phyloP scores from a whole-genome alignment of 495 filamentous ascomycete genomes.

The Achaetomiella virescens region DNA sequence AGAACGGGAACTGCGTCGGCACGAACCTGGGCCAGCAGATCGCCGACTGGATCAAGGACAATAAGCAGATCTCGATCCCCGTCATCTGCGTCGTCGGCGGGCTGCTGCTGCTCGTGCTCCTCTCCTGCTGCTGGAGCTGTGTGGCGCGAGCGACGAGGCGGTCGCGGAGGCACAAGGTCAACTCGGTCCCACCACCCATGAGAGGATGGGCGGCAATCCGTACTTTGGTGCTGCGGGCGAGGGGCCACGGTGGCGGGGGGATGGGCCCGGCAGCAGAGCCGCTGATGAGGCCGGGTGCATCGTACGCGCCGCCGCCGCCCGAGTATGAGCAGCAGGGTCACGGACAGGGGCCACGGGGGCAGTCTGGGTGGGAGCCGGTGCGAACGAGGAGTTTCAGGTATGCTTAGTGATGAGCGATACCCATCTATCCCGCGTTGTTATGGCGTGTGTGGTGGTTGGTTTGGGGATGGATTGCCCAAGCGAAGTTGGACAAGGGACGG shows the following conservation, averaged over 20 bases:
- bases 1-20: slow-evolving; percentile 66
- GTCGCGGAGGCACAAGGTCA: neutral
- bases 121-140: slow-evolving; percentile 53
- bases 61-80: slow-evolving; percentile 73
- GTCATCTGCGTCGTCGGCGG: slow-evolving; percentile 60
- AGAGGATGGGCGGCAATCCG: neutral
- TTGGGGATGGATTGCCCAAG: neutral
- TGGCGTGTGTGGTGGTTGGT: neutral
- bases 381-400: slow-evolving; percentile 24
- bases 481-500: neutral
- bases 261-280: neutral
- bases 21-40: slow-evolving; percentile 55
- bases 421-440: neutral
- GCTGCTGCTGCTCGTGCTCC: slow-evolving; percentile 56
- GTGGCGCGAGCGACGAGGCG: slow-evolving; percentile 4
- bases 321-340: neutral
- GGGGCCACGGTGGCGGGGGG: neutral
- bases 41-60: slow-evolving; percentile 58
- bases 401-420: slow-evolving; percentile 12
- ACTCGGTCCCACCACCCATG: neutral
- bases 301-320: neutral
- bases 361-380: slow-evolving; percentile 17
- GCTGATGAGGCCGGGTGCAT: slow-evolving; percentile 7
- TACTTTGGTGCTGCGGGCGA: neutral
- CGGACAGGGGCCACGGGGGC: neutral